These are phyloP conservation scores for Spergularia marina DNA, from an alignment of 148 eudicot genomes.

Conservation along the genomic window DNA sequence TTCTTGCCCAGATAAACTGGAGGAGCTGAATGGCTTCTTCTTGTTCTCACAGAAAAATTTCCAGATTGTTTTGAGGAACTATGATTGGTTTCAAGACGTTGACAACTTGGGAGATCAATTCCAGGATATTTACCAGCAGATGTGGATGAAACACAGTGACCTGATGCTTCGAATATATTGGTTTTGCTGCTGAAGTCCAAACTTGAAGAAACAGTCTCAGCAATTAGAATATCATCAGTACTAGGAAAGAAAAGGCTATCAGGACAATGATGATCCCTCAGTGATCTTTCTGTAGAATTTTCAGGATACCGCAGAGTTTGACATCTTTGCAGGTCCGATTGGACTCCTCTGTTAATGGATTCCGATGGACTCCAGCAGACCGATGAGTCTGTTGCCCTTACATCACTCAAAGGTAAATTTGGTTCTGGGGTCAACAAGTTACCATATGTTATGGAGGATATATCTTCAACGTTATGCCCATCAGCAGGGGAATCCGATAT, in stretches of 20 bases:
- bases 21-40: slow-evolving; percentile 90
- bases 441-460: slow-evolving; percentile 25
- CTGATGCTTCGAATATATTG: slow-evolving; percentile 14
- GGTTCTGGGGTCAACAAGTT: slow-evolving; percentile 27
- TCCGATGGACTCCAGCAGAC: slow-evolving; percentile 18
- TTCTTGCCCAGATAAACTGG: slow-evolving; percentile 62
- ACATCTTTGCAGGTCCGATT: slow-evolving; percentile 20
- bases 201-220: slow-evolving; percentile 36
- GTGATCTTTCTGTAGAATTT: slow-evolving; percentile 15
- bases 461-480: slow-evolving; percentile 26
- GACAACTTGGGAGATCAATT: slow-evolving; percentile 19
- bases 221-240: slow-evolving; percentile 25
- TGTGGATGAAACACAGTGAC: slow-evolving; percentile 22
- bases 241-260: slow-evolving; percentile 28
- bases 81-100: slow-evolving; percentile 20
- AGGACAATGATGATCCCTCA: slow-evolving; percentile 19
- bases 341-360: slow-evolving; percentile 20
- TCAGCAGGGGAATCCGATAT: slow-evolving; percentile 14
- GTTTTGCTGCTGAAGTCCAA: slow-evolving; percentile 23
- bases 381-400: slow-evolving; percentile 23
- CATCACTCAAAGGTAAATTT: slow-evolving; percentile 29
- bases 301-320: slow-evolving; percentile 18
- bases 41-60: slow-evolving; percentile 44
- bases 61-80: slow-evolving; percentile 20
- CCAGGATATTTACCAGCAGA: slow-evolving; percentile 18